Base-by-base conservation (phyloP, 2,329 filamentous ascomycete species). In the Cladosporium velox region DNA sequence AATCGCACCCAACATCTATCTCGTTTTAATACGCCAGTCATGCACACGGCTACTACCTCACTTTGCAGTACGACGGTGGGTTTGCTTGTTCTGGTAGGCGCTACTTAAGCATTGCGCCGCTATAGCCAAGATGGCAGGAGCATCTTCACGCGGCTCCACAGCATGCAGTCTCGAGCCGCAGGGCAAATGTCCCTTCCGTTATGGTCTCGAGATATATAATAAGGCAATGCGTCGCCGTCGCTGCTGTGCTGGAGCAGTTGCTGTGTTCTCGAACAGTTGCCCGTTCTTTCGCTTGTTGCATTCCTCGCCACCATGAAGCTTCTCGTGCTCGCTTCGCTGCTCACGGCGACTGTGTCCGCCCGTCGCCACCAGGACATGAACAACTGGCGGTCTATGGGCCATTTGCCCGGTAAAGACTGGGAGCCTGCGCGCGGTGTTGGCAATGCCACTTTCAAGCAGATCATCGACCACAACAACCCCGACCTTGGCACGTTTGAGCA, bases 381-480 rank as follows among this genome's bases (percentile, higher is more conserved):
- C 24, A 41, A 47, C 21, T 64, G 61, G 61, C 49, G 54, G 14
- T 47, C 61, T 3, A 55, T 57, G 54, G 51, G 61, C 4, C 61
- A 64, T n/a, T 52, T 64, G n/a, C 61, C 61, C 2, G 61, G 61
- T 15, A 64, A 35, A 47, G 61, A 64, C 61, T 64, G 51, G 51
- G 32, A 64, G 63, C 55, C 44, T 21, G 28, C 38, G 28, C 35
- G 32, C 10, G 34, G 47, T n/a, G 47, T 52, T 30, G 68, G 69
- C 34, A 74, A 73, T 64, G 67, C 73, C 32, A 79, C 76, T 6
- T 88, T 87, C 67, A 73, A 83, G 68, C 87, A 88, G 74, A 78
- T 85, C 64, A 83, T 88, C 59, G 86, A 89, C 71, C 87, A 89
- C 74, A 75, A 79, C 4, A 78, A 87, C 69, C 85, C 85, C 1